These are phyloP conservation scores for Strobilomyces confusus DNA, from an alignment of 768 basidiomycete genomes.

Conservation along the genomic window DNA sequence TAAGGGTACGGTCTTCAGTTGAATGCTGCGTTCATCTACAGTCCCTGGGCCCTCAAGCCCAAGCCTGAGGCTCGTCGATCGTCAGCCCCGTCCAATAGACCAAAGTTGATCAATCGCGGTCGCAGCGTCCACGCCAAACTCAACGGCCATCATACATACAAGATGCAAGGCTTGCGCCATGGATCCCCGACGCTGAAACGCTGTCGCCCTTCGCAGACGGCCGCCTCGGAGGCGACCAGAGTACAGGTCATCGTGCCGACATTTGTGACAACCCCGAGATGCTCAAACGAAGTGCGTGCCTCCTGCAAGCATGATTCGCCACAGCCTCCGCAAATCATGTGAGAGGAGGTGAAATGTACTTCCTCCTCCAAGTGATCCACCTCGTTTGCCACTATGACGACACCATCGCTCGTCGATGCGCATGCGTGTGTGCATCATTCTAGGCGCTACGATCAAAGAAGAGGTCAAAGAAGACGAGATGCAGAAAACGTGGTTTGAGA, in stretches of 20 bases:
- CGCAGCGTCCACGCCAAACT: conserved; percentile 1
- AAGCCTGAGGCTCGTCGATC: background rate
- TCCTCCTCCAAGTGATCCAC: conserved; percentile 2
- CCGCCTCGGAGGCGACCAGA: background rate
- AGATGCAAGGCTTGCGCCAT: background rate
- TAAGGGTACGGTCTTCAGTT: background rate
- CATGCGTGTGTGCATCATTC: too few species aligned
- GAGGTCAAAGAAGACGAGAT: conserved; percentile 7
- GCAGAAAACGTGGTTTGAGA: conserved; percentile 6
- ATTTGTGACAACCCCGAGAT: conserved; percentile 1
- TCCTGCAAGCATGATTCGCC: background rate
- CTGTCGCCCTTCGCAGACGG: conserved; percentile 9
- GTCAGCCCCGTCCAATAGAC: too few species aligned
- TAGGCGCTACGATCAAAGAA: conserved; percentile 9
- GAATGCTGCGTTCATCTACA: background rate
- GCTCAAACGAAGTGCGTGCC: background rate
- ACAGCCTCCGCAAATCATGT: background rate
- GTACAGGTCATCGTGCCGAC: conserved; percentile 10
- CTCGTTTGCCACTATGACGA: background rate
- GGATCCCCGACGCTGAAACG: background rate
- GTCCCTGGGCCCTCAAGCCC: background rate
- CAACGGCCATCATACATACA: conserved; percentile 8
- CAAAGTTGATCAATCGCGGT: background rate
- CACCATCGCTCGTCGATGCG: background rate
- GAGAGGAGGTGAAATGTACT: conserved; percentile 2